Conservation (phyloP, 306 rosid species). For the Prunus fruticosa region DNA sequence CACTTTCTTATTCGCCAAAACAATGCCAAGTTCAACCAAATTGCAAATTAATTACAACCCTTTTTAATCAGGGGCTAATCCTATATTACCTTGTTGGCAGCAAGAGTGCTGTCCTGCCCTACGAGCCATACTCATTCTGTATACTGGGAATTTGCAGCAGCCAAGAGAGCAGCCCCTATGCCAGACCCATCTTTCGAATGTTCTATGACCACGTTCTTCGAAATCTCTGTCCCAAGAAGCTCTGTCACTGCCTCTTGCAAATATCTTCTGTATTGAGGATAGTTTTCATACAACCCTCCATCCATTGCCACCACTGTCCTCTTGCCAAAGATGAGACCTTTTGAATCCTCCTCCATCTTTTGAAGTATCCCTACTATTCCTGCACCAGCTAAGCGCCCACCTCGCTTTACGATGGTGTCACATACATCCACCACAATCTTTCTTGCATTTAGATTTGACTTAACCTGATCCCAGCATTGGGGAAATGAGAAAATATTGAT, state of each 20-base stretch:
- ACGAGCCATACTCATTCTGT: constrained; percentile 25
- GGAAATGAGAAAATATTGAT: background rate
- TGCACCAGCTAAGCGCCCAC: constrained; percentile 92
- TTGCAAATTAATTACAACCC: constrained; percentile 5
- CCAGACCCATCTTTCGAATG: constrained; percentile 91
- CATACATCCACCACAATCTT: constrained; percentile 79
- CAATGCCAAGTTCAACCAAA: background rate
- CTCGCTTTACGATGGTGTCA: constrained; percentile 76
- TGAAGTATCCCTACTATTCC: constrained; percentile 86
- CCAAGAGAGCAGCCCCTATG: constrained; percentile 92
- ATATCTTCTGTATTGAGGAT: constrained; percentile 74
- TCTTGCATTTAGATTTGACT: constrained; percentile 56
- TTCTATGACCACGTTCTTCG: constrained; percentile 57
- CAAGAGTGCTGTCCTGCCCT: constrained; percentile 9
- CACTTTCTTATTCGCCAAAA: background rate
- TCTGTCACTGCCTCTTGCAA: constrained; percentile 58
- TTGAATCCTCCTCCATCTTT: constrained; percentile 76
- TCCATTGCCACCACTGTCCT: constrained; percentile 91
- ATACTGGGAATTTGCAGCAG: constrained; percentile 84
- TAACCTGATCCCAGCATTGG: constrained; percentile 43
- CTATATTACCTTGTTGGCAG: background rate
- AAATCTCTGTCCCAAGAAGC: constrained; percentile 58
- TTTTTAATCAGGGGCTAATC: background rate
- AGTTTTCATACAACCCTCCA: constrained; percentile 83
- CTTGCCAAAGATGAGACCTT: constrained; percentile 59